Evolutionary conservation across 2,329 filamentous ascomycete genomes (phyloP), one percentile per base, ranked within the genome.

Genomic region (Alternaria hordeiaustralica): DNA sequence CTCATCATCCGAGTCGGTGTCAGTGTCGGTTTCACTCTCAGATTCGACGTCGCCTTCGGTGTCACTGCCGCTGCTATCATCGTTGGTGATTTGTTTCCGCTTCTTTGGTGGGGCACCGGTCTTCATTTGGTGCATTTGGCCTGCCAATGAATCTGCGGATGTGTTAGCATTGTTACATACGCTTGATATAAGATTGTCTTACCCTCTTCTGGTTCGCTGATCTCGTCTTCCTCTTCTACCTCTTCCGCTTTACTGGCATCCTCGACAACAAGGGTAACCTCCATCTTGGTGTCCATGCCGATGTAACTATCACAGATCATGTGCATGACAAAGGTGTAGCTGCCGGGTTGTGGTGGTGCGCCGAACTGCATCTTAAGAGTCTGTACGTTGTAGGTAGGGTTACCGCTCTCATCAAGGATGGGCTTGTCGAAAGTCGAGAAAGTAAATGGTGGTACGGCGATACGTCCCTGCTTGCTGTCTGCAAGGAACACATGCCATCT

Each of bases 191-290:
- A n/a, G 2, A 30, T 21, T 18, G 20, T 28, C 90, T 85, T 86
- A 97, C 96, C 96, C 85, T 99, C 96, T 68, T 98, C 96, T 36
- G 96, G 96, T 80, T 99, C 96, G 78, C 93, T 97, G 70, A 99
- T 99, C 63, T 99, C 96, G 74, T 97, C 96, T 71, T 97, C 94
- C 51, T 90, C 92, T 56, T 88, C 88, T 76, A 97, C 90, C 70
- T 91, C 88, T 20, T 88, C 90, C 6, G 93, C 94, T 83, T 95
- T 96, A 80, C 88, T 92, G 33, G 92, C 90, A 73, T 98, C 94
- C 75, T 97, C 94, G 9, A 99, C 93, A 26, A 91, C 88, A 57
- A 99, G 86, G 2, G 92, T 94, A 26, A 97, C 93, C 76, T 97
- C 93, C 85, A 93, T 89, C 86, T 94, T 96, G 54, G 91, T 92